Evolutionary conservation across 1,139 yeast species (phyloP).

Genomic region (Geotrichum carabidarum): DNA sequence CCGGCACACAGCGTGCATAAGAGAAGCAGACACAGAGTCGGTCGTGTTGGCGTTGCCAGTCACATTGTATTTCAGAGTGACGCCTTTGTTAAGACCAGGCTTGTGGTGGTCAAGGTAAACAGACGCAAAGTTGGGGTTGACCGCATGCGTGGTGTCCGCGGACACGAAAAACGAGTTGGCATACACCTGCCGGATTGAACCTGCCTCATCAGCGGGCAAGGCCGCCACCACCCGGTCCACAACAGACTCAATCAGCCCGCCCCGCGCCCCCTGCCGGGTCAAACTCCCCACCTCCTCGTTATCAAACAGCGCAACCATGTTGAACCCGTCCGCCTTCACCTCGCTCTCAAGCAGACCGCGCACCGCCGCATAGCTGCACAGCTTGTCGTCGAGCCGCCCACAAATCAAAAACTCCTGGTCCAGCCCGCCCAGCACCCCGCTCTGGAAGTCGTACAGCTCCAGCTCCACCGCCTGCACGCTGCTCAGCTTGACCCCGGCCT

Average conservation of each 20-base stretch:
- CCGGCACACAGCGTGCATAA: conserved; percentile 48
- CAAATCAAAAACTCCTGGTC: conserved; percentile 80
- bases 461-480: conserved; percentile 81
- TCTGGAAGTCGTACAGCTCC: conserved; percentile 72
- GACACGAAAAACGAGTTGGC: conserved; percentile 76
- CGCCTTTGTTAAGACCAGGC: conserved; percentile 69
- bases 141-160: conserved; percentile 91
- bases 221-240: conserved; percentile 61
- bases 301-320: conserved; percentile 74
- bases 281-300: conserved; percentile 90
- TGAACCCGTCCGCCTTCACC: conserved; percentile 60
- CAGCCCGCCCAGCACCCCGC: conserved; percentile 74
- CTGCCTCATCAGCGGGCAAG: conserved; percentile 41
- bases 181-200: conserved; percentile 32
- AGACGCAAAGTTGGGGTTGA: conserved; percentile 74
- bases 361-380: conserved; percentile 75
- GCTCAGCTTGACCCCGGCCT: conserved; percentile 45
- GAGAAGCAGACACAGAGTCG: conserved; percentile 57
- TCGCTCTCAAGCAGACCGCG: conserved; percentile 48
- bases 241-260: conserved; percentile 75
- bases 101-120: conserved; percentile 61
- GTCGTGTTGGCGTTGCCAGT: conserved; percentile 64
- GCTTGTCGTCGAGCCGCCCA: conserved; percentile 81
- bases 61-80: conserved; percentile 60
- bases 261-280: conserved; percentile 90